Base-by-base conservation (phyloP, 768 basidiomycete genomes). In the Mycena pura region DNA sequence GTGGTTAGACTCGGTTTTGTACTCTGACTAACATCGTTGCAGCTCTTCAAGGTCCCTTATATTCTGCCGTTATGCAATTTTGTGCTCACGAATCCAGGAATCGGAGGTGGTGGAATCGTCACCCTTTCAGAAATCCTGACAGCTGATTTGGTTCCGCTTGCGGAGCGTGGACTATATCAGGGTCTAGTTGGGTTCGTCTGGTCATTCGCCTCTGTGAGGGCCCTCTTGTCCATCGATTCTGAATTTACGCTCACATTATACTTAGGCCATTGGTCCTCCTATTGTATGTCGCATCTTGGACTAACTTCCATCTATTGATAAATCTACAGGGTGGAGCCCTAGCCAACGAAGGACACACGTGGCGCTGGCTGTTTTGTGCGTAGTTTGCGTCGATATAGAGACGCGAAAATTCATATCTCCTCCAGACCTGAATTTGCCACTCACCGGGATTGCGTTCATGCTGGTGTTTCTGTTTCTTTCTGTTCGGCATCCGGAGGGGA, bases 61-160 rank as follows among this genome's bases (percentile, higher is more conserved):
- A n/a, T 28, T 8, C 1, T 19, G 0, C 15, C 31, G 3, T 6
- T 5, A 21, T 27, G 3, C 13, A 28, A 13, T 40, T 19, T 11
- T 22, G 14, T 32, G 21, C 46, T 55, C 3, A 61, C 15, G 21
- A n/a, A 21, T 22, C 7, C 25, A 61, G 60, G 76, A 24, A 48
- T 77, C 38, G 76, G 76, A 1, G 72, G 73, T 7, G 78, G 78
- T 6, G 76, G 76, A 7, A 74, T 78, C 34, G 55, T 74, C 8
- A 66, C 71, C 7, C 67, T 77, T 39, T 69, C 75, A 4, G 74
- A 78, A 40, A 78, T 81, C 58, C 68, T 82, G 46, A 62, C 79
- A 2, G 73, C 77, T n/a, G 81, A 82, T 65, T 67, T 82, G 7
- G 76, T 81, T 7, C 73, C 81, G 14, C 73, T 82, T 9, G 66